Base-by-base conservation (phyloP, 2,329 filamentous ascomycete genomes). In the Fusarium agapanthi region DNA sequence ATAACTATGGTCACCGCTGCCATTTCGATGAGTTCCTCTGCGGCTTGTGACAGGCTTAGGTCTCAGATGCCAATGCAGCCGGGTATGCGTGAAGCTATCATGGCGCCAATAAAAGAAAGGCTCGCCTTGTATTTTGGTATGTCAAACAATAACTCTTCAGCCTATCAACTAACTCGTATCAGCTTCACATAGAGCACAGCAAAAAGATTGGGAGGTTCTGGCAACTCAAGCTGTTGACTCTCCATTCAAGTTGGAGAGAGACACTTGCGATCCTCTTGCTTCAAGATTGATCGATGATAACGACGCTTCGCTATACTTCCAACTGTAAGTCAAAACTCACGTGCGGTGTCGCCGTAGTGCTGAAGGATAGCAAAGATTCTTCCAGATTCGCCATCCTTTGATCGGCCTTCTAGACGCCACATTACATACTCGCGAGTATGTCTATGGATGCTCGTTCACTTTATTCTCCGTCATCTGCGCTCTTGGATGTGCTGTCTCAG, bases 11-110 rank as follows among this genome's bases (percentile, higher is more conserved):
- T 67, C 7, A 67, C 63, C 1, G 22, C 40, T 40, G 65, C 65
- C 5, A 67, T 67, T 7, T 50, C 65, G 1, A 54, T 47, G 1
- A 67, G 43, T n/a, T 62, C 65, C 1, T 67, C 63, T 43, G 15
- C 20, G 9, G 40, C 48, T n/a, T 67, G 65, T 13, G 65, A 67
- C 15, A 67, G 32, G 3, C 30, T 67, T 12, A 28, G 63, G 3
- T 67, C 65, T 18, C 65, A 67, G 41, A 67, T 62, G 41, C 64
- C 65, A 12, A 35, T 67, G 30, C 65, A 61, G 8, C 63, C 65
- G 4, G 65, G 65, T 12, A 30, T 66, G 16, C 65, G 65, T 4
- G 55, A 67, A 6, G 47, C 65, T 13, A 67, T 67, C 16, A 67
- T 67, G 65, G 65, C 63, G 0, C 65, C 65, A 5, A 67, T 67